Conservation (phyloP, 2,329 filamentous ascomycete species). For the Pseudogymnoascus sp. region DNA sequence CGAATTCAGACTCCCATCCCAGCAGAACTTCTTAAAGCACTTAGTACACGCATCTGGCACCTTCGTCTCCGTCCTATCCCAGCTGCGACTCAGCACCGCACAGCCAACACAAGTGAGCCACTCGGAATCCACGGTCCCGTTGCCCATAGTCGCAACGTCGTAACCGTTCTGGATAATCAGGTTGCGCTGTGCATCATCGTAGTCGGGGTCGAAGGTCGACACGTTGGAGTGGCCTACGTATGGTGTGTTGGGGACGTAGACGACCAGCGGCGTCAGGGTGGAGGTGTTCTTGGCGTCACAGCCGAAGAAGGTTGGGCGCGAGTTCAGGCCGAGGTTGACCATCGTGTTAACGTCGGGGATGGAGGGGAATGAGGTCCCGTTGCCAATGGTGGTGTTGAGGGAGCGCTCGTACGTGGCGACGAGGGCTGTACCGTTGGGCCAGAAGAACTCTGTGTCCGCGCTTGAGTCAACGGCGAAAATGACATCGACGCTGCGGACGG, state of each 20-base stretch:
- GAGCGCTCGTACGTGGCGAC: constrained; percentile 67
- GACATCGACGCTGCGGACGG: constrained; percentile 63
- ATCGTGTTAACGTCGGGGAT: constrained; percentile 71
- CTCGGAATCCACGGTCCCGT: constrained; percentile 61
- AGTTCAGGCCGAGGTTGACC: constrained; percentile 67
- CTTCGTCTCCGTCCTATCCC: constrained; percentile 58
- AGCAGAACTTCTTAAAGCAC: constrained; percentile 84
- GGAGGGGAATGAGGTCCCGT: constrained; percentile 62
- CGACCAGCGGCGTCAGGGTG: constrained; percentile 54
- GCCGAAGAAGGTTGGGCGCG: constrained; percentile 70
- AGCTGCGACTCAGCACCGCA: constrained; percentile 70
- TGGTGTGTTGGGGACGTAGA: constrained; percentile 82
- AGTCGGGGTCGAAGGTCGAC: constrained; percentile 63
- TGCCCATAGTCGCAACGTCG: constrained; percentile 73
- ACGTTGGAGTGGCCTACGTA: constrained; percentile 71
- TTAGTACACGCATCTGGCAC: constrained; percentile 63
- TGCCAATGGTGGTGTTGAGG: constrained; percentile 45
- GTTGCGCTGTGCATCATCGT: constrained; percentile 60
- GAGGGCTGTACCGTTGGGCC: constrained; percentile 70
- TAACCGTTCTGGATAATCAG: constrained; percentile 81
- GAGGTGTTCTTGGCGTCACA: constrained; percentile 61
- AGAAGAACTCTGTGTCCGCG: constrained; percentile 59
- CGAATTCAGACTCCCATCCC: constrained; percentile 55
- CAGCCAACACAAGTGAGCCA: constrained; percentile 86
- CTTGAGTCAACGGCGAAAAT: constrained; percentile 75